phyloP scores from a whole-genome alignment of 257 asterid genomes.

The Solanum pimpinellifolium region DNA sequence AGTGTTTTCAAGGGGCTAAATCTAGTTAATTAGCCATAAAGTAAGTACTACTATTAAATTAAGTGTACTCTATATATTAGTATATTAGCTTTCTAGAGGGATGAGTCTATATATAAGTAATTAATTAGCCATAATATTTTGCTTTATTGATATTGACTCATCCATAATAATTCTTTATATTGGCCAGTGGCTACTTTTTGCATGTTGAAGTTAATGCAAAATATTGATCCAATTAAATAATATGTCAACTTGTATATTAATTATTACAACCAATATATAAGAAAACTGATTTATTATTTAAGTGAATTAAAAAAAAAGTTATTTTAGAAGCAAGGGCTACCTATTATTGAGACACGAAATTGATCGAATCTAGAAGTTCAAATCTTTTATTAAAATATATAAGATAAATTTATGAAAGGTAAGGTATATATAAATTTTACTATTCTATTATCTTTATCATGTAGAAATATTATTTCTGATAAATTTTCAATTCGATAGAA shows the following conservation, averaged over 20 bases:
- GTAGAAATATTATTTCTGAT: too few species aligned
- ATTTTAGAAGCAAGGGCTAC: neutral
- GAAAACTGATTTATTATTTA: neutral
- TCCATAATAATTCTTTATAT: neutral
- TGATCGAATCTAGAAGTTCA: too few species aligned
- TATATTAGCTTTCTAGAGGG: neutral
- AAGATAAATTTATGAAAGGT: too few species aligned
- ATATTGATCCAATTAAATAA: neutral
- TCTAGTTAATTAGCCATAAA: neutral
- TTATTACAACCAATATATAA: neutral
- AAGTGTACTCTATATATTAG: neutral
- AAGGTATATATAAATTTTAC: too few species aligned
- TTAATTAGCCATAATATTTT: neutral
- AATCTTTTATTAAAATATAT: too few species aligned
- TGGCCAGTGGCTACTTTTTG: neutral
- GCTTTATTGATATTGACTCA: neutral
- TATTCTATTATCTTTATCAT: too few species aligned
- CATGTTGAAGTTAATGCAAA: neutral
- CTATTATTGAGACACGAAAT: neutral
- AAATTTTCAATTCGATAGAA: accelerated
- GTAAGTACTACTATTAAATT: neutral
- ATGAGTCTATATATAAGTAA: neutral
- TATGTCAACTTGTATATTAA: neutral
- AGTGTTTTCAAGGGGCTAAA: neutral
- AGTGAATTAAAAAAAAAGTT: too few species aligned